Conservation (phyloP, 1,284 basidiomycete species). For the Pterula multifida region DNA sequence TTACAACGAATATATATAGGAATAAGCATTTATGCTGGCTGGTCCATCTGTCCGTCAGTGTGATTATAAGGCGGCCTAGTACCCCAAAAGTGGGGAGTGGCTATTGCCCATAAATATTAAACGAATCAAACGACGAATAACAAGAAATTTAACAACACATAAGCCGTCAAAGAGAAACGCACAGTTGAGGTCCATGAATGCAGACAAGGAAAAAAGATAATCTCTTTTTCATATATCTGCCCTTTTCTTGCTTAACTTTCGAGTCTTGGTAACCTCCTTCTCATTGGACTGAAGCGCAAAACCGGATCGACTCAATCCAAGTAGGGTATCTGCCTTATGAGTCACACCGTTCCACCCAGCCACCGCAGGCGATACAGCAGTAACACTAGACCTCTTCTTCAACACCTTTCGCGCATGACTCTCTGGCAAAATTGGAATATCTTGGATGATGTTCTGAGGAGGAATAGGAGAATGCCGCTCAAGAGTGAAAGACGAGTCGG, state of each 20-base stretch:
- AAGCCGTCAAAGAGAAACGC: neutral
- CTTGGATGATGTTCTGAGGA: no score
- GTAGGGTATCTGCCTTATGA: neutral
- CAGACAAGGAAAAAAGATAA: neutral
- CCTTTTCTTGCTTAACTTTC: neutral
- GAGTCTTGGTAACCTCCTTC: neutral
- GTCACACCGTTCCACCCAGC: neutral
- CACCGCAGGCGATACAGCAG: neutral
- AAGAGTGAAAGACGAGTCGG: no score
- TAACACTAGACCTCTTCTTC: neutral
- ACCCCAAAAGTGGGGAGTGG: neutral
- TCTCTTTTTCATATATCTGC: neutral
- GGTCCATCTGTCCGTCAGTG: neutral
- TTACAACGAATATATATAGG: neutral
- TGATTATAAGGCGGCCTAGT: neutral
- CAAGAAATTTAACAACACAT: neutral
- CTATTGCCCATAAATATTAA: neutral
- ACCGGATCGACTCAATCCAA: neutral
- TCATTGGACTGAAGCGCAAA: neutral
- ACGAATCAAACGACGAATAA: neutral
- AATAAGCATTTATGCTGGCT: neutral
- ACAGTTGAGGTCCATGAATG: neutral
- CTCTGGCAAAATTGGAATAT: no score
- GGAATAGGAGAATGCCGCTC: no score
- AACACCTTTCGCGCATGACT: neutral